Evolutionary conservation across 371 early-diverging fungal species (phyloP), one percentile per base, ranked within the genome.

Genomic region (Circinella umbellata): DNA sequence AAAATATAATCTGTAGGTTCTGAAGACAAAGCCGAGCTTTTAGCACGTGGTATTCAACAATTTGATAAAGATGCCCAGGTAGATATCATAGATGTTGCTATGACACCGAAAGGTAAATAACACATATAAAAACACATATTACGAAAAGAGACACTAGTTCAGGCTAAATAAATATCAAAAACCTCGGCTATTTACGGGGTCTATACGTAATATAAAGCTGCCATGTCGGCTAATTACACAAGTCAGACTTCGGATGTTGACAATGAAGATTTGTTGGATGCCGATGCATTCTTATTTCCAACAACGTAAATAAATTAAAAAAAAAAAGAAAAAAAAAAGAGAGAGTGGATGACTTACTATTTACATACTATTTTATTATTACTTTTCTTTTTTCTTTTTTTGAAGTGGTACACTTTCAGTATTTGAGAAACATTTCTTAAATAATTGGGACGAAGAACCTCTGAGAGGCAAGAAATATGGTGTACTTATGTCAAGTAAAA

Each of bases 351-450:
- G 27, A 27, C 27, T 27, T 27, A 27, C 27, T 27, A 27, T 27
- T 27, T 27, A 27, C 27, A 27, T 27, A 27, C 27, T 27, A 27
- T 27, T 27, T 27, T 27, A 27, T 27, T 27, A 27, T 27, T 27
- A 27, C n/a, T 53, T 59, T 49, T 20, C 3, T 37, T 39, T 53
- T 59, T 49, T 20, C 3, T 37, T 39, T 63, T 51, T 2, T 63
- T 38, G 14, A 38, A 76, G 76, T 63, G 76, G 76, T 18, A 59
- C 70, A 17, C 60, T 76, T 4, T 76, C 76, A 9, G 60, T 76
- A 5, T 76, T 76, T 69, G 76, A 76, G 47, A 76, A 76, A 20
- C 76, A 73, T 34, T 70, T 66, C 48, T 67, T 72, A 20, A 49
- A 67, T 34, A 42, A 69, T 5, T 51, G 51, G 20, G 57, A 68